Conservation (phyloP, 148 eudicot species). For the Fagopyrum tataricum region DNA sequence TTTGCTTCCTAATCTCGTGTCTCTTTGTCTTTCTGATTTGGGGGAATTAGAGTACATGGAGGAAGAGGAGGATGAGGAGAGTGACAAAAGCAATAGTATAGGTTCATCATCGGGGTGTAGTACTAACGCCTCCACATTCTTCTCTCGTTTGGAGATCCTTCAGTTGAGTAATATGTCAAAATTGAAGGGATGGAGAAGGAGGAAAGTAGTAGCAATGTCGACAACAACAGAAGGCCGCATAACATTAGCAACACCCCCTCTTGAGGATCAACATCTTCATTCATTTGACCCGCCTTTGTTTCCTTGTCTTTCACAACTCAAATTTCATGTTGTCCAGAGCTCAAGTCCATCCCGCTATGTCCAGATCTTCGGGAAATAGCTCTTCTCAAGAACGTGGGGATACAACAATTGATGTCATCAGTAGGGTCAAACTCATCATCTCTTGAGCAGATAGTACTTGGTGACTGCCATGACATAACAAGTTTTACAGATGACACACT, state of each 20-base stretch:
- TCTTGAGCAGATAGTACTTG: too few species aligned
- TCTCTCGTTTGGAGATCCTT: neutral
- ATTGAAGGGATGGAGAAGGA: conserved; percentile 1
- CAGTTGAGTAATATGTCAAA: neutral
- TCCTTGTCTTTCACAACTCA: neutral
- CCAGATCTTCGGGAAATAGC: neutral
- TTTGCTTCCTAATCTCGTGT: neutral
- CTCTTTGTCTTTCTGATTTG: neutral
- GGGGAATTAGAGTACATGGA: neutral
- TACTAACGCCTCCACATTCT: neutral
- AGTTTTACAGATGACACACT: neutral
- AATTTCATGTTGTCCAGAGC: neutral
- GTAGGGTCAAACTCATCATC: neutral
- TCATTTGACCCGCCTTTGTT: neutral
- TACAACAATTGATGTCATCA: neutral
- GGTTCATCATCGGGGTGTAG: neutral
- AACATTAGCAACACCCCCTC: too few species aligned
- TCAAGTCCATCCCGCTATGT: neutral
- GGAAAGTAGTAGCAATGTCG: neutral
- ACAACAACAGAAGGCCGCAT: too few species aligned
- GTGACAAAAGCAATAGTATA: neutral
- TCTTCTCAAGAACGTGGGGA: neutral
- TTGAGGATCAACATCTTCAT: too few species aligned
- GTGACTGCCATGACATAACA: too few species aligned
- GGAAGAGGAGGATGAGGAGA: neutral